phyloP scores from a whole-genome alignment of 164 flowering plant genomes.

The Vitis labrusca region DNA sequence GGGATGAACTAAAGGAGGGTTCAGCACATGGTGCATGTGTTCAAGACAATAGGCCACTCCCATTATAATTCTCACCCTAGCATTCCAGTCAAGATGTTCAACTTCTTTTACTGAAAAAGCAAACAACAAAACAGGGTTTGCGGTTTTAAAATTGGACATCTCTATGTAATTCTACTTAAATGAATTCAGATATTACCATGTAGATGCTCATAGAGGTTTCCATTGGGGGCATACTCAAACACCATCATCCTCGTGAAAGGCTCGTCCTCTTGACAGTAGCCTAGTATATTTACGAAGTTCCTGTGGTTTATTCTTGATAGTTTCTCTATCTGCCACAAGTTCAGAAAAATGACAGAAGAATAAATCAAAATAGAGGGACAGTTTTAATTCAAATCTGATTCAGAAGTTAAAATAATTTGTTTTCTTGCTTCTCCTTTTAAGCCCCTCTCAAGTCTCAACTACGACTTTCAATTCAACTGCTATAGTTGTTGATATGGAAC shows the following conservation, averaged over 20 bases:
- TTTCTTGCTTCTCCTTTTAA: no score
- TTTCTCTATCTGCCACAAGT: constrained; percentile 55
- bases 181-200: constrained; percentile 55
- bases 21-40: constrained; percentile 74
- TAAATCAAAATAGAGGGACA: neutral
- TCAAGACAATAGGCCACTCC: constrained; percentile 90
- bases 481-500: no score
- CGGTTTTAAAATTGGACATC: neutral
- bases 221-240: constrained; percentile 93
- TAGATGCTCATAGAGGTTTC: constrained; percentile 79
- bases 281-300: constrained; percentile 88
- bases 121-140: neutral
- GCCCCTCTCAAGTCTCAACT: no score
- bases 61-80: constrained; percentile 84
- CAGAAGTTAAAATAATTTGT: no score
- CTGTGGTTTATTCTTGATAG: constrained; percentile 90
- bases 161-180: neutral
- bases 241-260: constrained; percentile 92
- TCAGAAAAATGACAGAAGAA: neutral
- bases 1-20: constrained; percentile 72
- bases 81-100: constrained; percentile 91
- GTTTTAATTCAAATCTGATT: no score
- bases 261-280: constrained; percentile 85
- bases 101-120: constrained; percentile 69
- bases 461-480: no score